Conservation (phyloP, 1,284 basidiomycete genomes). For the Leccinum huronense region DNA sequence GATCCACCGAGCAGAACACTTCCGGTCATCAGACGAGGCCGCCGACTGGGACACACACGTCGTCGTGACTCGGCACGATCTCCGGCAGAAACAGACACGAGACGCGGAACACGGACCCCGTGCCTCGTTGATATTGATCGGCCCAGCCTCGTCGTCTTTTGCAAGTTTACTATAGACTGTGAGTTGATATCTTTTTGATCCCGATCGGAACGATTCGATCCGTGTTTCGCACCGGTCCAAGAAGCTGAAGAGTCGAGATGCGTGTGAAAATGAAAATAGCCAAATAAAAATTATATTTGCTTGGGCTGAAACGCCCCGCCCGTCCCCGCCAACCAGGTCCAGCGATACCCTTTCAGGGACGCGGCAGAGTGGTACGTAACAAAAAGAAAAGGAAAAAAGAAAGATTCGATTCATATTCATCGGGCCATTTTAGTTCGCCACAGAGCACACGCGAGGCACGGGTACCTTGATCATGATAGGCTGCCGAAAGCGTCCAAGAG, state of each 20-base stretch:
- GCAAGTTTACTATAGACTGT: neutral
- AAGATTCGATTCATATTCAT: neutral
- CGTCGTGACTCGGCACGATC: neutral
- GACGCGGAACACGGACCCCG: neutral
- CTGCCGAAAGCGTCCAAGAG: neutral
- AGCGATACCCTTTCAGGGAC: neutral
- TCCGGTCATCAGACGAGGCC: neutral
- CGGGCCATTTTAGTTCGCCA: neutral
- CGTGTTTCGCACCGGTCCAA: neutral
- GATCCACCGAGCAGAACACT: neutral
- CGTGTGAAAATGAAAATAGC: neutral
- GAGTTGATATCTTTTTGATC: neutral
- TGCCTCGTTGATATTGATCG: neutral
- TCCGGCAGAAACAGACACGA: neutral
- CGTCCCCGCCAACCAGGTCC: neutral
- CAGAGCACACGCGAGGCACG: conserved; percentile 6
- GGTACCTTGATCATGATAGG: conserved; percentile 2
- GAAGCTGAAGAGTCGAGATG: neutral
- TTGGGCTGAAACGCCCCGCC: neutral
- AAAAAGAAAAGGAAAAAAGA: neutral
- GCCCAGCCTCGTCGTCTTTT: neutral
- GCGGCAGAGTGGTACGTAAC: neutral
- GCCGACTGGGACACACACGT: neutral
- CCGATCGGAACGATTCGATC: neutral
- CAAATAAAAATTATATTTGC: neutral